phyloP scores from a whole-genome alignment of 345 rosid species.

The Citrus unshiu region DNA sequence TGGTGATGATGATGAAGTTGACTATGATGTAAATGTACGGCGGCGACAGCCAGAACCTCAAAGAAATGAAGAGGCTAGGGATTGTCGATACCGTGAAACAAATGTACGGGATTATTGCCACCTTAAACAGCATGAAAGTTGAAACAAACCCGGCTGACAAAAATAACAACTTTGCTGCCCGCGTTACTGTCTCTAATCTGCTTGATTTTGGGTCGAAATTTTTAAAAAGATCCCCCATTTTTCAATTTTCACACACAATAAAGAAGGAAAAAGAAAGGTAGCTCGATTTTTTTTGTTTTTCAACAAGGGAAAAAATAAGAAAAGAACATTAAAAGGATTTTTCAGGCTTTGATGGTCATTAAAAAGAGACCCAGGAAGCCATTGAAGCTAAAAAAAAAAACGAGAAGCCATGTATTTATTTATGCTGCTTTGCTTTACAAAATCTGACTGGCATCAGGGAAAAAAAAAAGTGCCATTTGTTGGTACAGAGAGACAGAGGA shows the following conservation, averaged over 20 bases:
- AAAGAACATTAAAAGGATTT: not conserved
- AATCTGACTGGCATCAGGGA: not conserved
- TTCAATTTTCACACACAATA: not conserved
- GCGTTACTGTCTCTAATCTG: slow-evolving; percentile 19
- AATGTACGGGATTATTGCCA: slow-evolving; percentile 31
- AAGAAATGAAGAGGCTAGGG: slow-evolving; percentile 29
- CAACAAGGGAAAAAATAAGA: not conserved
- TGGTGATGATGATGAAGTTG: slow-evolving; percentile 45
- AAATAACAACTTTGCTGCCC: slow-evolving; percentile 31
- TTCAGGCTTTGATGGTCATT: not conserved
- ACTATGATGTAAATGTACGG: slow-evolving; percentile 46
- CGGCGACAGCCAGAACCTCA: slow-evolving; percentile 36
- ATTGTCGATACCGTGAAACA: slow-evolving; percentile 14
- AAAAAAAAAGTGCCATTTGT: no score
- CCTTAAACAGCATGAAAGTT: slow-evolving; percentile 31
- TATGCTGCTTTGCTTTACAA: not conserved
- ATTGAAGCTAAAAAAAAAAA: slow-evolving; percentile 14
- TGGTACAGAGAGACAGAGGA: not conserved
- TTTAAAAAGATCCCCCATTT: slow-evolving; percentile 22
- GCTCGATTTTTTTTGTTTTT: no score
- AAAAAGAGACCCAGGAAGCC: slow-evolving; percentile 9
- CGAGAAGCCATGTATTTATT: not conserved
- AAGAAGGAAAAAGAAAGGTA: not conserved
- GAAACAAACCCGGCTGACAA: slow-evolving; percentile 31
- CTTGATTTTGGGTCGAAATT: slow-evolving; percentile 3